A percentile compares a stretch with the other conserved stretches of the same genome.
These are phyloP conservation scores for Ophiorrhiza pumila DNA, from an alignment of 257 asterid species.

Conservation along the genomic window DNA sequence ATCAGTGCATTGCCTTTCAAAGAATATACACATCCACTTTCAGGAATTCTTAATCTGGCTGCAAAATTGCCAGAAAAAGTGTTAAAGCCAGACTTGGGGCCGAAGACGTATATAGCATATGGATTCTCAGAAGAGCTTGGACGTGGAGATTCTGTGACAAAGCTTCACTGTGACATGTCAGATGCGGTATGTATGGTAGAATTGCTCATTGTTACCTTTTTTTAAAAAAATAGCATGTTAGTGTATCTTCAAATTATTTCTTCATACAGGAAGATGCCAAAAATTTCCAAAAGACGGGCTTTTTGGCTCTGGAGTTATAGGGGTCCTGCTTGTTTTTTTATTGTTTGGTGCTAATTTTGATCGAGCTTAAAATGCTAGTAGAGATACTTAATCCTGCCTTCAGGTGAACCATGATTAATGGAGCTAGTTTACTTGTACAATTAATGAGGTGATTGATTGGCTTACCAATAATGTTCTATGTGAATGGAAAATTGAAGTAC, in stretches of 20 bases:
- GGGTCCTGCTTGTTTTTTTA: not conserved
- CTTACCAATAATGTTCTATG: not conserved
- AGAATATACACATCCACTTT: slow-evolving; percentile 54
- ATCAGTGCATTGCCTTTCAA: slow-evolving; percentile 54
- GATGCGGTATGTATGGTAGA: slow-evolving; percentile 52
- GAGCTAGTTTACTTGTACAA: not conserved
- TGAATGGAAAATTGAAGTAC: not conserved
- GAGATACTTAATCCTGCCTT: not conserved
- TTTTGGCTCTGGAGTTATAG: not conserved
- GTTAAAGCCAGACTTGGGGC: slow-evolving; percentile 70
- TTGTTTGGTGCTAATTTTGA: not conserved
- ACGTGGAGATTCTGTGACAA: slow-evolving; percentile 69
- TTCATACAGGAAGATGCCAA: not conserved
- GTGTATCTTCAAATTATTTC: not conserved
- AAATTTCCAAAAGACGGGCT: not conserved
- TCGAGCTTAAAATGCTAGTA: not conserved
- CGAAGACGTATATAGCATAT: slow-evolving; percentile 67
- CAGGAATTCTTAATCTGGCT: slow-evolving; percentile 55
- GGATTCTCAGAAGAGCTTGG: slow-evolving; percentile 61
- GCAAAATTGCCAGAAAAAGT: slow-evolving; percentile 28
- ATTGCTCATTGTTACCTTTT: not conserved
- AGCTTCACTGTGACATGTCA: slow-evolving; percentile 66
- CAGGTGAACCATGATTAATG: not conserved
- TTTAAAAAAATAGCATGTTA: not conserved
- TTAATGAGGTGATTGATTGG: not conserved